Base-by-base conservation (phyloP, 352 stramenopile species). In the Phytophthora melonis region DNA sequence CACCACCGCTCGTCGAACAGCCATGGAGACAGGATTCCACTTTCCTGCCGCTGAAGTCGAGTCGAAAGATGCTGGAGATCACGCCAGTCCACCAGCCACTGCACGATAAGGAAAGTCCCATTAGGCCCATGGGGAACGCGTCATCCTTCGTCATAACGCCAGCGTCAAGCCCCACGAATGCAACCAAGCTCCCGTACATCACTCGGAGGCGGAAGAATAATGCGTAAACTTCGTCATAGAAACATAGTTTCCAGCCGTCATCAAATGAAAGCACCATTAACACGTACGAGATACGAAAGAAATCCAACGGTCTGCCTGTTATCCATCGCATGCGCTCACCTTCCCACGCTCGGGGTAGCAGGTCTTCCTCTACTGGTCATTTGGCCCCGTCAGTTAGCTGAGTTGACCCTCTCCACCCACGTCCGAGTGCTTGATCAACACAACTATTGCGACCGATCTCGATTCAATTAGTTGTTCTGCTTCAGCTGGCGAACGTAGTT, bases 401-500 rank as follows among this genome's bases (percentile, higher is more conserved):
- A 54, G 53, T 57, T 19, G 39, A 45, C 21, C 53, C 52, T n/a
- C 18, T 2, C 7, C 1, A 25, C 23, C 16, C 43, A 50, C 16
- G n/a, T 34, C 3, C 5, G 30, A 34, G 30, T 34, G 30, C 9
- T 34, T 34, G 30, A 8, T 34, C 30, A 34, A 50, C 10, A 64
- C 50, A 23, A 32, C 55, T 66, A n/a, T 59, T 55, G 30, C 30
- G 30, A 34, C 32, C 43, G 16, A 16, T 54, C 43, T 50, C 47
- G 32, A 67, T 60, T 59, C 54, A 49, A 58, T 84, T 88, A 93
- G 50, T 91, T 90, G 60, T 77, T 87, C 68, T 95, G 81, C 77
- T 97, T 97, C 25, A 96, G 75, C 70, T 91, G 88, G 67, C 91
- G 90, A 72, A 97, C 91, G 66, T 92, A 93, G 64, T 95, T 88